phyloP scores from a whole-genome alignment of 2,329 filamentous ascomycete genomes.

The Talaromyces piceae region DNA sequence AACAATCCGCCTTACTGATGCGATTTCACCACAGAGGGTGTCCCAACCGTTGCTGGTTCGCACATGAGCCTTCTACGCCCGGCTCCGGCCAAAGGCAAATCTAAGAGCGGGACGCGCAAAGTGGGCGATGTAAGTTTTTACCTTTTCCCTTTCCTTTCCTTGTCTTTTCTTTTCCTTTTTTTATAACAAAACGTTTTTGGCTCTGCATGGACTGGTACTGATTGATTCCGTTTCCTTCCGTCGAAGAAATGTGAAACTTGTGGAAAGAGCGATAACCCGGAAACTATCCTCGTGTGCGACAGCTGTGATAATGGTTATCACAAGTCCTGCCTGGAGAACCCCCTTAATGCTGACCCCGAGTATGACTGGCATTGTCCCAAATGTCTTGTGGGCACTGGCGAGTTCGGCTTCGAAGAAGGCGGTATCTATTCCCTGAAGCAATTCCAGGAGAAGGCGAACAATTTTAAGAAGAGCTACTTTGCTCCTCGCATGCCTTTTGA shows the following conservation, averaged over 20 bases:
- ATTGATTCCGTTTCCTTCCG: background rate
- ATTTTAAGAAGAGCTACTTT: conserved; percentile 93
- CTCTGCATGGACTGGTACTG: conserved; percentile 24
- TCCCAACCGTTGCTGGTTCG: conserved; percentile 84
- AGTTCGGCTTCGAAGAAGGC: conserved; percentile 96
- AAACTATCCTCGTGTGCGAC: conserved; percentile 72
- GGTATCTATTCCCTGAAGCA: conserved; percentile 90
- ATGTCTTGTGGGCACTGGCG: conserved; percentile 90
- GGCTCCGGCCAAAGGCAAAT: conserved; percentile 53
- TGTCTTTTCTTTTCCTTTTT: too few relatives aligned
- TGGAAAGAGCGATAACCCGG: conserved; percentile 65
- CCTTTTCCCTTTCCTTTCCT: too few relatives aligned
- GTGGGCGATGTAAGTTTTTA: conserved; percentile 49
- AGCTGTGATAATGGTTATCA: conserved; percentile 88
- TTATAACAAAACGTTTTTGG: too few relatives aligned
- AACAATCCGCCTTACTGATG: conserved; percentile 1
- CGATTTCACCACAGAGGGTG: conserved; percentile 33
- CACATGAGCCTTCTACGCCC: conserved; percentile 94
- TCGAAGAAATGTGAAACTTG: conserved; percentile 75
- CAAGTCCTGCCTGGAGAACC: conserved; percentile 80
- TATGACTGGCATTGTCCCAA: conserved; percentile 93
- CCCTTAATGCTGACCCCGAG: conserved; percentile 67
- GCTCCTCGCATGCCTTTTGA: conserved; percentile 84
- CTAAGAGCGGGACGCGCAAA: conserved; percentile 50
- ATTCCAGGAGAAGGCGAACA: conserved; percentile 91